Evolutionary conservation across 768 basidiomycete species (phyloP).

Genomic region (Chalciporus piperatus): DNA sequence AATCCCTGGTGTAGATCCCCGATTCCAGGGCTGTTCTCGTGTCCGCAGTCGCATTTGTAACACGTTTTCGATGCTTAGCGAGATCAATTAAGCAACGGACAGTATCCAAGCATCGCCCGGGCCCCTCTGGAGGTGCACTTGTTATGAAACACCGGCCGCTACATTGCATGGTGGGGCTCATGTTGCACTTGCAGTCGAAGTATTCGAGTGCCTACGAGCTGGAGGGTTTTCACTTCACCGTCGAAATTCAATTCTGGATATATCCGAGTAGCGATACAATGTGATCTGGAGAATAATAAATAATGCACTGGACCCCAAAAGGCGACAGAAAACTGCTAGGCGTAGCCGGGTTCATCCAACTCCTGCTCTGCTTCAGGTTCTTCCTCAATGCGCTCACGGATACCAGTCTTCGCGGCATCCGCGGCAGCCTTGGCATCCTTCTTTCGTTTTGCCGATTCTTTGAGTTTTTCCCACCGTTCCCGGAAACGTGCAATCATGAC

Average conservation of each 20-base stretch:
- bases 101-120: background rate
- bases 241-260: slow-evolving; percentile 2
- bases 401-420: slow-evolving; percentile 40
- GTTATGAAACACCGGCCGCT: background rate
- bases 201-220: too few relatives aligned
- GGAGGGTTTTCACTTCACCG: too few relatives aligned
- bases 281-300: slow-evolving; percentile 1
- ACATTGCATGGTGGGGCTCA: background rate
- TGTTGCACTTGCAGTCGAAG: background rate
- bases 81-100: background rate
- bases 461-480: slow-evolving; percentile 87
- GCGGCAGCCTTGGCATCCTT: slow-evolving; percentile 66
- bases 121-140: background rate
- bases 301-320: slow-evolving; percentile 1
- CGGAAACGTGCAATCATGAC: slow-evolving; percentile 78
- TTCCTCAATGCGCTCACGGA: slow-evolving; percentile 68
- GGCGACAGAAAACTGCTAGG: background rate
- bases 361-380: slow-evolving; percentile 67
- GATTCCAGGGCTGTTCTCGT: background rate
- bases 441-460: slow-evolving; percentile 84
- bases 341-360: slow-evolving; percentile 29
- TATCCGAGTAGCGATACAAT: slow-evolving; percentile 13
- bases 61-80: background rate
- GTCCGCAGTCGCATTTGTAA: background rate
- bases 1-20: background rate